Evolutionary conservation across 108 stramenopile genomes (phyloP).

Genomic region (Nannochloropsis granulata): DNA sequence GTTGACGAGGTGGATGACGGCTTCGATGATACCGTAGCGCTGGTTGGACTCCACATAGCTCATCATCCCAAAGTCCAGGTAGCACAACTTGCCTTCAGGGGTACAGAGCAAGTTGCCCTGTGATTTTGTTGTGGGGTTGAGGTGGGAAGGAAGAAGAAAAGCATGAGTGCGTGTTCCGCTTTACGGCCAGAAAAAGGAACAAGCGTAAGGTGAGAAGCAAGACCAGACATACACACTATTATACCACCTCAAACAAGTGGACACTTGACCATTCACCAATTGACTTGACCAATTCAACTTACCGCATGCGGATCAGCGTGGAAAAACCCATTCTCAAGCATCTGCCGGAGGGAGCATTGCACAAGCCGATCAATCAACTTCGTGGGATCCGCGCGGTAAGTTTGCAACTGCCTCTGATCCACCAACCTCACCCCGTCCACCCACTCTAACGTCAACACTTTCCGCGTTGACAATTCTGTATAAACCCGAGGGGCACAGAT

Average conservation of each 20-base stretch:
- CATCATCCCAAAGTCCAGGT: slow-evolving; percentile 93
- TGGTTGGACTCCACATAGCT: slow-evolving; percentile 64
- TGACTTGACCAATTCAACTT: neutral
- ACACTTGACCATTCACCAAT: no score
- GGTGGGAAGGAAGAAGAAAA: neutral
- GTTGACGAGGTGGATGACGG: slow-evolving; percentile 91
- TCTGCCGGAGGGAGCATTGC: slow-evolving; percentile 74
- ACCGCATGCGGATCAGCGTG: slow-evolving; percentile 34
- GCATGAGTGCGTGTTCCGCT: neutral
- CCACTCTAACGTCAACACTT: slow-evolving; percentile 94
- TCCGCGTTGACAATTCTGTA: slow-evolving; percentile 62
- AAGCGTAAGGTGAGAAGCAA: neutral
- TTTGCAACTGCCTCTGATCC: slow-evolving; percentile 50
- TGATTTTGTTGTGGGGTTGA: slow-evolving; percentile 38
- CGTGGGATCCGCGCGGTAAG: slow-evolving; percentile 41
- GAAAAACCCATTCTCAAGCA: slow-evolving; percentile 73
- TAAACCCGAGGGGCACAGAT: slow-evolving; percentile 86
- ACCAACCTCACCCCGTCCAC: slow-evolving; percentile 47
- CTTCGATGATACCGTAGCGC: slow-evolving; percentile 79
- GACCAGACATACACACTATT: neutral
- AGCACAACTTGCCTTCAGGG: slow-evolving; percentile 63
- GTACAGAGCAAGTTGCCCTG: slow-evolving; percentile 67
- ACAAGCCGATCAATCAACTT: slow-evolving; percentile 74
- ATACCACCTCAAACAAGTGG: neutral
- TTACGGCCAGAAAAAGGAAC: neutral